Conservation (phyloP, 768 basidiomycete genomes). For the Termitomyces sp. region DNA sequence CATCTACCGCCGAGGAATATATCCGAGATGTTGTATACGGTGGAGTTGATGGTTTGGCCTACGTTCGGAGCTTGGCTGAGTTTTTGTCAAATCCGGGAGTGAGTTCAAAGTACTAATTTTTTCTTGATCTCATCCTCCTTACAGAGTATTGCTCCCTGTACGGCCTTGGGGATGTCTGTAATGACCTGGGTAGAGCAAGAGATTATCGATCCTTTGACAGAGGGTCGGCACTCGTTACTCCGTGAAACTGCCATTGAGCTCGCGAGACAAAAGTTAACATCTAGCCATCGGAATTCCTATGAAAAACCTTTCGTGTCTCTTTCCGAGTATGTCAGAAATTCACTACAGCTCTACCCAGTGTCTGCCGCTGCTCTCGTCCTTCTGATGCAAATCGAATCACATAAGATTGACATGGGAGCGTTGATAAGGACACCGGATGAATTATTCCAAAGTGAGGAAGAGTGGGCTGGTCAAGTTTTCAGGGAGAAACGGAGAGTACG, state of each 20-base stretch:
- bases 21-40: constrained; percentile 74
- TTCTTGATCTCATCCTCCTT: background rate
- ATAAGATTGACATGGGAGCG: constrained; percentile 50
- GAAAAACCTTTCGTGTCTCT: constrained; percentile 10
- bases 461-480: constrained; percentile 42
- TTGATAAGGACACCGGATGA: constrained; percentile 43
- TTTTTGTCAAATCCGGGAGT: constrained; percentile 41
- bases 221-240: constrained; percentile 39
- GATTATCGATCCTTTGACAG: constrained; percentile 42
- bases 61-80: constrained; percentile 71
- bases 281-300: constrained; percentile 2
- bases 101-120: background rate
- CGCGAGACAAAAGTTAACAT: constrained; percentile 7
- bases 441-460: constrained; percentile 43
- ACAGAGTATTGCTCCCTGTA: constrained; percentile 7
- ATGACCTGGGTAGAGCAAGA: constrained; percentile 36
- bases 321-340: constrained; percentile 29
- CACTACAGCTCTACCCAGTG: constrained; percentile 37
- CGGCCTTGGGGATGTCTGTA: constrained; percentile 31
- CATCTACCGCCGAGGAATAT: constrained; percentile 58
- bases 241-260: constrained; percentile 33
- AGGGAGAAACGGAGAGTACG: constrained; percentile 23
- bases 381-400: constrained; percentile 33
- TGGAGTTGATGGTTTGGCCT: constrained; percentile 70
- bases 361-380: constrained; percentile 32